Conservation (phyloP, 1,284 basidiomycete genomes). For the Psilocybe mexicana region DNA sequence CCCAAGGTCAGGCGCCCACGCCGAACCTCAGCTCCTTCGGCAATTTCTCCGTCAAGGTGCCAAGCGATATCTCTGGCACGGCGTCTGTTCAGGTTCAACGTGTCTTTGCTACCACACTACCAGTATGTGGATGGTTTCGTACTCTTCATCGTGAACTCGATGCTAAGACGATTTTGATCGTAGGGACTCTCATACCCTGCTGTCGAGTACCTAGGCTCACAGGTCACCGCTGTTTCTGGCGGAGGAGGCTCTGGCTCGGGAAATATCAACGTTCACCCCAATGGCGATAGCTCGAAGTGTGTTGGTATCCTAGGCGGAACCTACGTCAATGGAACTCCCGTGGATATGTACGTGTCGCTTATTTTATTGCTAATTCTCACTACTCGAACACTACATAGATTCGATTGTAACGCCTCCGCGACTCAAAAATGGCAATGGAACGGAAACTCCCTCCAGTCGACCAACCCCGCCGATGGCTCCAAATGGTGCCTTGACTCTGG, state of each 20-base stretch:
- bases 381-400: not conserved
- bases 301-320: not conserved
- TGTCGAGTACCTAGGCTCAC: not conserved
- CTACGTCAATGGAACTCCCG: not conserved
- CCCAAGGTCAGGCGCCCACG: too few relatives aligned
- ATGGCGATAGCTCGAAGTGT: not conserved
- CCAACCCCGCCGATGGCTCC: slow-evolving; percentile 3
- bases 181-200: not conserved
- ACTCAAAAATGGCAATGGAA: slow-evolving; percentile 7
- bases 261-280: not conserved
- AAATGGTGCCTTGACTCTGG: slow-evolving; percentile 9
- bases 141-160: too few relatives aligned
- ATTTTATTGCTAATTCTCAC: not conserved
- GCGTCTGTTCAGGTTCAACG: not conserved
- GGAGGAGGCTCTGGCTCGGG: not conserved
- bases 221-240: not conserved
- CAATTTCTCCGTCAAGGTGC: not conserved
- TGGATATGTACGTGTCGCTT: slow-evolving; percentile 8
- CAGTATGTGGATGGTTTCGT: not conserved
- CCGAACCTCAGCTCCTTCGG: not conserved
- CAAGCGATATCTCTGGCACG: not conserved
- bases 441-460: not conserved
- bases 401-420: slow-evolving; percentile 3
- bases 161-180: too few relatives aligned
- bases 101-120: not conserved